These are phyloP conservation scores for Parasitella parasitica DNA, from an alignment of 371 early-diverging fungal genomes.

Conservation along the genomic window DNA sequence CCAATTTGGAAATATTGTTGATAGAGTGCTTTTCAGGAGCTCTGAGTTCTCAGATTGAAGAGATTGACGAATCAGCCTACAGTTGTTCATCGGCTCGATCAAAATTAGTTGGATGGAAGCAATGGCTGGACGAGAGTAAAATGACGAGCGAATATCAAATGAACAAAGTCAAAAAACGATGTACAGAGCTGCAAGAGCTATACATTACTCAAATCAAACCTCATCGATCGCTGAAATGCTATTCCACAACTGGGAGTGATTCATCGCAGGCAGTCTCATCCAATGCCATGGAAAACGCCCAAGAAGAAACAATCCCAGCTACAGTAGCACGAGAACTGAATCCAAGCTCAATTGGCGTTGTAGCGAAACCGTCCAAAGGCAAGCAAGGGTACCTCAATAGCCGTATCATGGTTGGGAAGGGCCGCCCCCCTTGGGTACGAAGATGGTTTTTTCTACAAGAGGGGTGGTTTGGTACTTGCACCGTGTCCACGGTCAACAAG, in stretches of 20 bases:
- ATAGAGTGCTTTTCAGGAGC: conserved; percentile 42
- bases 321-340: neutral
- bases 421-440: conserved; percentile 46
- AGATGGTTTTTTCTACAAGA: conserved; percentile 61
- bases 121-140: conserved; percentile 41
- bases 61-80: conserved; percentile 28
- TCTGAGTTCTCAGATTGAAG: conserved; percentile 33
- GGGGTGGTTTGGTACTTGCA: conserved; percentile 55
- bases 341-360: neutral
- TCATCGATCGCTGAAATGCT: conserved; percentile 31
- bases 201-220: conserved; percentile 38
- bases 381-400: conserved; percentile 43
- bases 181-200: conserved; percentile 26
- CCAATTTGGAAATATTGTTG: conserved; percentile 34
- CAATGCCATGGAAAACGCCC: neutral
- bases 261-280: neutral
- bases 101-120: conserved; percentile 39
- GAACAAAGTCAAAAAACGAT: conserved; percentile 26
- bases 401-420: conserved; percentile 25
- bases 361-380: neutral
- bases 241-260: conserved; percentile 8
- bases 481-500: conserved; percentile 40
- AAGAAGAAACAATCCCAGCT: neutral
- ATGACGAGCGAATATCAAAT: conserved; percentile 35
- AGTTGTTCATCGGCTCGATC: conserved; percentile 20